Conservation (phyloP, 805 yeast genomes). For the Schwanniomyces occidentalis region DNA sequence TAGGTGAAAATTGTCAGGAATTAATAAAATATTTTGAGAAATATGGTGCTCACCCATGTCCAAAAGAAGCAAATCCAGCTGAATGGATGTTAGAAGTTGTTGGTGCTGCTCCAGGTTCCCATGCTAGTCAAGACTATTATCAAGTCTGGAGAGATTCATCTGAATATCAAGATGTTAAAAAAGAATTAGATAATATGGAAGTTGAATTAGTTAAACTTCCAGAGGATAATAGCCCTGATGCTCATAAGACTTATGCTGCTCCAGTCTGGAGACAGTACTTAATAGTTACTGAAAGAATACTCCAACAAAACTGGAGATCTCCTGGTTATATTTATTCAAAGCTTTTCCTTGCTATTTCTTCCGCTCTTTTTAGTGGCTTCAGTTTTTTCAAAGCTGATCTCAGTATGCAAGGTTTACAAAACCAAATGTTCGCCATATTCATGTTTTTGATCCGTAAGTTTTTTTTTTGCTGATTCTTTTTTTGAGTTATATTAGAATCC, state of each 20-base stretch:
- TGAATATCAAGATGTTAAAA: conserved; percentile 58
- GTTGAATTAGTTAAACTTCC: conserved; percentile 41
- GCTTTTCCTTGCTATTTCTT: conserved; percentile 50
- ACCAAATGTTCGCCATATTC: conserved; percentile 58
- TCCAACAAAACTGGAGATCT: conserved; percentile 52
- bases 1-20: conserved; percentile 61
- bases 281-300: conserved; percentile 29
- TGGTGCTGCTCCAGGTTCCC: conserved; percentile 82
- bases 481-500: no score
- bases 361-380: conserved; percentile 71
- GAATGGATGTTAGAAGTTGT: conserved; percentile 91
- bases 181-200: conserved; percentile 67
- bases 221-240: conserved; percentile 23
- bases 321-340: conserved; percentile 65
- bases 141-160: conserved; percentile 76
- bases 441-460: conserved; percentile 43
- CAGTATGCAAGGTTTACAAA: conserved; percentile 62
- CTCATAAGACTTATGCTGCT: conserved; percentile 30
- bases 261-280: conserved; percentile 26
- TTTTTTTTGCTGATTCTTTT: no score
- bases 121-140: conserved; percentile 68
- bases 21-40: conserved; percentile 68
- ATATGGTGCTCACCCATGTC: conserved; percentile 58
- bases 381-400: conserved; percentile 63
- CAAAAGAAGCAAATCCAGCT: conserved; percentile 39